Evolutionary conservation across 2,329 filamentous ascomycete genomes (phyloP).

Genomic region (Fusarium buharicum): DNA sequence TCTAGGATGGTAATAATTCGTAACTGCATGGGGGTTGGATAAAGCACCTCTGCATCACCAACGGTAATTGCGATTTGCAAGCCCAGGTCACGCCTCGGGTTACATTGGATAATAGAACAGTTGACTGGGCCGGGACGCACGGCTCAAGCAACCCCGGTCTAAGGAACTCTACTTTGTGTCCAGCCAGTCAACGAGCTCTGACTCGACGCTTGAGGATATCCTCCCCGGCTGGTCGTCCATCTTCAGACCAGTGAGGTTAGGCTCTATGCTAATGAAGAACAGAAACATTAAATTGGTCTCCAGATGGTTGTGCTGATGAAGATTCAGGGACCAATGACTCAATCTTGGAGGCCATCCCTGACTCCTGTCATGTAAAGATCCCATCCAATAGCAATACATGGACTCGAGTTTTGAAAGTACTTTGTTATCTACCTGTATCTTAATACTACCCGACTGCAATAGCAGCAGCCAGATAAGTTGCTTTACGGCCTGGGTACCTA

Average conservation of each 20-base stretch:
- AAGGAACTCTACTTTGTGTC: neutral
- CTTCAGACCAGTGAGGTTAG: conserved; percentile 11
- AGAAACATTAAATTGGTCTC: conserved; percentile 16
- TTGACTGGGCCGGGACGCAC: conserved; percentile 18
- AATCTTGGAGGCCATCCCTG: conserved; percentile 14
- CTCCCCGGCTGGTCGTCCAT: conserved; percentile 21
- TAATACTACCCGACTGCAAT: conserved; percentile 26
- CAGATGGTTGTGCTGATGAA: conserved; percentile 8
- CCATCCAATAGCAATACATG: conserved; percentile 41
- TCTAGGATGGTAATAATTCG: neutral
- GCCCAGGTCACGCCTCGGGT: conserved; percentile 34
- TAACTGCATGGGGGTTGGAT: conserved; percentile 1
- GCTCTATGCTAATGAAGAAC: neutral
- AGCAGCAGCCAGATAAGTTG: conserved; percentile 7
- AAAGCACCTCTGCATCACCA: conserved; percentile 10
- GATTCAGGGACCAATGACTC: conserved; percentile 31
- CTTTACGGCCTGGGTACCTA: conserved; percentile 2
- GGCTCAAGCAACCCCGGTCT: conserved; percentile 15
- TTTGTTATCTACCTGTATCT: neutral
- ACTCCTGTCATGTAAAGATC: conserved; percentile 6
- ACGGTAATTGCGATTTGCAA: conserved; percentile 46
- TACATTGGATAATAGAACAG: conserved; percentile 27
- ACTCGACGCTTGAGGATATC: conserved; percentile 26
- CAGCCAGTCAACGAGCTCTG: conserved; percentile 24
- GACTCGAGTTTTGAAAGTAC: conserved; percentile 4